phyloP scores from a whole-genome alignment of 176 grass and related monocot species.

The Thalia dealbata region DNA sequence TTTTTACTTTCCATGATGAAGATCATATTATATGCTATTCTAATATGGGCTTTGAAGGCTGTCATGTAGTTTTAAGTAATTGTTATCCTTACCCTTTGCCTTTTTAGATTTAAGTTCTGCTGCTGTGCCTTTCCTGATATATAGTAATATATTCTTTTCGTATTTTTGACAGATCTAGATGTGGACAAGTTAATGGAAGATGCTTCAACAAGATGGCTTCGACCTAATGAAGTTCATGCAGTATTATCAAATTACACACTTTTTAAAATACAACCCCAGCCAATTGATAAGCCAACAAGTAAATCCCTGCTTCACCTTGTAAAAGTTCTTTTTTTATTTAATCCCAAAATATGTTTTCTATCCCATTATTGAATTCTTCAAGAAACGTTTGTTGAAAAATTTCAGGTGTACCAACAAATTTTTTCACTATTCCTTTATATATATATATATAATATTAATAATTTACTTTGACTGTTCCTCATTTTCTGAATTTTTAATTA shows the following conservation, averaged over 20 bases:
- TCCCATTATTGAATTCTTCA: background rate
- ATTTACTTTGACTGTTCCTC: too few relatives aligned
- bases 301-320: conserved; percentile 17
- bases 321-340: conserved; percentile 4
- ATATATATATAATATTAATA: too few relatives aligned
- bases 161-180: conserved; percentile 52
- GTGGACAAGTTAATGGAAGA: conserved; percentile 52
- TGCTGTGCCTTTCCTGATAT: background rate
- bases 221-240: conserved; percentile 86
- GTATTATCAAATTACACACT: conserved; percentile 54
- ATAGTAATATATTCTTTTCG: conserved; percentile 16
- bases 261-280: conserved; percentile 64
- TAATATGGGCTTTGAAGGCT: background rate
- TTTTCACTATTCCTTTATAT: background rate
- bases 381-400: background rate
- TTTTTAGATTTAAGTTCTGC: background rate
- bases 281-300: conserved; percentile 59
- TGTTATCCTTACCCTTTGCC: background rate
- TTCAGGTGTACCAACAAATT: background rate
- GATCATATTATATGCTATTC: background rate
- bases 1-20: background rate
- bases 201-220: conserved; percentile 57
- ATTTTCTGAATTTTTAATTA: too few relatives aligned
- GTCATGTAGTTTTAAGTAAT: background rate
- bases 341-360: conserved; percentile 4